These are phyloP conservation scores for Saccharomycopsis oosterbeekiorum DNA, from an alignment of 805 yeast genomes.

Conservation along the genomic window DNA sequence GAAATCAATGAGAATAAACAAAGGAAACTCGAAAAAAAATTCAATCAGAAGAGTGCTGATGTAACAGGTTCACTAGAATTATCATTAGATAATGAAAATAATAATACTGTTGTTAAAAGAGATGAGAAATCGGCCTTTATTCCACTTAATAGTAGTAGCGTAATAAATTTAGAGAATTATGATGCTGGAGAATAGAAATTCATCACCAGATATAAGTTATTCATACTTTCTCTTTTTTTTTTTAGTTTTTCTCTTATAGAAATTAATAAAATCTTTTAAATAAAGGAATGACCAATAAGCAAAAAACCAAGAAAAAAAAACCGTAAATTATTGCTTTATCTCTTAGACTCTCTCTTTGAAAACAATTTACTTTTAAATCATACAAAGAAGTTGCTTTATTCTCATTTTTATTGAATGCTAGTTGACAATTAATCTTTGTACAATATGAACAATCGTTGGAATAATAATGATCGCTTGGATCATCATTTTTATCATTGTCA, in stretches of 20 bases:
- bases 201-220: background rate
- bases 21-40: background rate
- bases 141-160: background rate
- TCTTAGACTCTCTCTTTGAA: slow-evolving; percentile 14
- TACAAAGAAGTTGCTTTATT: background rate
- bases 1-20: background rate
- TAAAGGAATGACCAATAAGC: slow-evolving; percentile 4
- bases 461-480: slow-evolving; percentile 1
- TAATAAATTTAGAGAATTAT: background rate
- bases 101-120: background rate
- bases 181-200: background rate
- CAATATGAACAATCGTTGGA: slow-evolving; percentile 14
- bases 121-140: background rate
- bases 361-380: slow-evolving; percentile 14
- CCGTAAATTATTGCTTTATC: slow-evolving; percentile 16
- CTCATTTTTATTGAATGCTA: background rate
- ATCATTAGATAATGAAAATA: background rate
- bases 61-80: background rate
- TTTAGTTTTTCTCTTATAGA: background rate
- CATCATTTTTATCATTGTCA: background rate
- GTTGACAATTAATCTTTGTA: slow-evolving; percentile 13
- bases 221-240: background rate
- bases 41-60: background rate
- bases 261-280: background rate
- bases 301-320: slow-evolving; percentile 6